Evolutionary conservation across 345 rosid species (phyloP).

Genomic region (Heritiera littoralis): DNA sequence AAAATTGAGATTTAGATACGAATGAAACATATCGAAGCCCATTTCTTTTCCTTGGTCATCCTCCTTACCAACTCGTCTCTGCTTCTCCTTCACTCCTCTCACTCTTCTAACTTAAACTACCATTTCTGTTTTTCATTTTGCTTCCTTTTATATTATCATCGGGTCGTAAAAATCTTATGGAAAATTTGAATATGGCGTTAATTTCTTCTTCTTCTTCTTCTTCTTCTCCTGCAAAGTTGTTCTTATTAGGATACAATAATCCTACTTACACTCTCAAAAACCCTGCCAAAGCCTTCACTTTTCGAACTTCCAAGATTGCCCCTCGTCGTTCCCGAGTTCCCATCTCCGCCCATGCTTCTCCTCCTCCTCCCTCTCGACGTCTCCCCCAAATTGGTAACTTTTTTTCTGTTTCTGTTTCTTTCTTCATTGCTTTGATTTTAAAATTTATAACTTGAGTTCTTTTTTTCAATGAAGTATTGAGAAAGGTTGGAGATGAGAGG

Average conservation of each 20-base stretch:
- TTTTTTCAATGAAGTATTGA: constrained; percentile 30
- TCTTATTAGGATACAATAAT: constrained; percentile 4
- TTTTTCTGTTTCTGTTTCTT: background rate
- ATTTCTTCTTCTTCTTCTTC: background rate
- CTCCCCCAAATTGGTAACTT: background rate
- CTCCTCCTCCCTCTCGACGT: background rate
- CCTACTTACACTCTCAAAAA: background rate
- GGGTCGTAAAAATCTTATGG: background rate
- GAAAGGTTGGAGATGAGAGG: constrained; percentile 38
- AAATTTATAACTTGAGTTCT: background rate
- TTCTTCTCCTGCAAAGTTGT: background rate
- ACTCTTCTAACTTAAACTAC: background rate
- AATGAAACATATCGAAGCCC: background rate
- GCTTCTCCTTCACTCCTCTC: background rate
- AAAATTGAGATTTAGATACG: background rate
- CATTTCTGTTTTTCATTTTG: background rate
- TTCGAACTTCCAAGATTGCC: background rate
- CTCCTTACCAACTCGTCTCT: background rate
- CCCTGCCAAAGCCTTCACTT: background rate
- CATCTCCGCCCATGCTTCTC: constrained; percentile 4
- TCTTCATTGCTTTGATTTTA: background rate
- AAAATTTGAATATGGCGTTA: constrained; percentile 22
- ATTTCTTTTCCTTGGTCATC: background rate
- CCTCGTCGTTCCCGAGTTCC: constrained; percentile 1
- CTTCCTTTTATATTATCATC: background rate